These are phyloP conservation scores for Hymenoscyphus occultus DNA, from an alignment of 2,329 filamentous ascomycete species.

Conservation along the genomic window DNA sequence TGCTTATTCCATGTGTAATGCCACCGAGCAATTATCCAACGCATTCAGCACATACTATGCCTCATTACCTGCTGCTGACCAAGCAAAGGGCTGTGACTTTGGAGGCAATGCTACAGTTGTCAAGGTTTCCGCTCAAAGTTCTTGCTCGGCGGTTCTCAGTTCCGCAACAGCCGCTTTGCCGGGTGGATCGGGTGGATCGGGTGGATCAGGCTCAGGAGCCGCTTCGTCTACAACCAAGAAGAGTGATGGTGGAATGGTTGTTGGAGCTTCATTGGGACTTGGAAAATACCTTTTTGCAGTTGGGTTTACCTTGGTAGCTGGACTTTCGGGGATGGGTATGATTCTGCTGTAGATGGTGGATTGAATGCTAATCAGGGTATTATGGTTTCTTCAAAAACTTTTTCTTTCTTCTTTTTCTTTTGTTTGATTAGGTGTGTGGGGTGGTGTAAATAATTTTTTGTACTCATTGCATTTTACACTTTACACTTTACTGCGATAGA, in stretches of 20 bases:
- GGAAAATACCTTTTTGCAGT: conserved; percentile 20
- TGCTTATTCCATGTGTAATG: conserved; percentile 71
- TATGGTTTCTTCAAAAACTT: not conserved
- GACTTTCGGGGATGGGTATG: conserved; percentile 27
- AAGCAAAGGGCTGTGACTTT: conserved; percentile 62
- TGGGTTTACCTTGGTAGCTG: conserved; percentile 23
- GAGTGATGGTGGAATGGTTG: conserved; percentile 23
- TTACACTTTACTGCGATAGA: not conserved
- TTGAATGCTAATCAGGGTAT: not conserved
- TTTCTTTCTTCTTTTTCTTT: not conserved
- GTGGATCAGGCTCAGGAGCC: conserved; percentile 7
- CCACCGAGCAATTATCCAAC: conserved; percentile 67
- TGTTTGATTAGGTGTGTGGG: conserved; percentile 5
- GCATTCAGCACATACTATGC: conserved; percentile 64
- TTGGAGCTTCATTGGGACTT: conserved; percentile 22
- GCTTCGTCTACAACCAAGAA: conserved; percentile 27
- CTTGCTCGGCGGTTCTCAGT: conserved; percentile 25
- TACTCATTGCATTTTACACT: not conserved
- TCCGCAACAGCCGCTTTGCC: conserved; percentile 19
- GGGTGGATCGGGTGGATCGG: conserved; percentile 3
- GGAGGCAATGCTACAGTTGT: conserved; percentile 56
- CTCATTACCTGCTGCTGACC: conserved; percentile 37
- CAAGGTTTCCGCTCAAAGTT: conserved; percentile 29
- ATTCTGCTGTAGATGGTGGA: conserved; percentile 16
- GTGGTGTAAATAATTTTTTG: conserved; percentile 1